Evolutionary conservation across 148 eudicot species (phyloP).

Genomic region (Vaccinium vitisidaea): DNA sequence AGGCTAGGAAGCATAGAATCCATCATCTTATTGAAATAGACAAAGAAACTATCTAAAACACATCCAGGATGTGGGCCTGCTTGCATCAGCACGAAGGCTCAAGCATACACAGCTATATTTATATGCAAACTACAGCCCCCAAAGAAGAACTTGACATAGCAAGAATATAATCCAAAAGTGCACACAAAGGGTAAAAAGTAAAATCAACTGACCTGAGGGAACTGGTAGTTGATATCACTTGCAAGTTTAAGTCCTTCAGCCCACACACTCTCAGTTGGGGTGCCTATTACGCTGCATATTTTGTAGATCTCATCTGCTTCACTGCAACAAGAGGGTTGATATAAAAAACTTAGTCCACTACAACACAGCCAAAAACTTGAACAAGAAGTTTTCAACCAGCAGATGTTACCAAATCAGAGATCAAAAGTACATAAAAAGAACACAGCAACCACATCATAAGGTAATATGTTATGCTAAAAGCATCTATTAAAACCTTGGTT

Average conservation of each 20-base stretch:
- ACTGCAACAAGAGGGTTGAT: conserved; percentile 39
- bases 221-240: conserved; percentile 74
- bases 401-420: background rate
- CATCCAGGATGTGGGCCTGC: background rate
- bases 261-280: conserved; percentile 72
- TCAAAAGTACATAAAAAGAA: background rate
- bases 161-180: background rate
- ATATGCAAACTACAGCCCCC: background rate
- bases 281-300: conserved; percentile 82
- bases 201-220: conserved; percentile 64
- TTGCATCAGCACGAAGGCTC: background rate
- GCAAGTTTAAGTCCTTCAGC: conserved; percentile 70
- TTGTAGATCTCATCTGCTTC: conserved; percentile 93
- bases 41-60: background rate
- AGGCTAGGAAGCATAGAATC: background rate
- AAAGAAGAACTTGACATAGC: conserved; percentile 2
- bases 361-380: background rate
- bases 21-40: background rate
- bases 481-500: background rate
- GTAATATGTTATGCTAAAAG: background rate
- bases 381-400: background rate
- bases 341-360: background rate
- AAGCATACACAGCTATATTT: background rate
- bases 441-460: background rate
- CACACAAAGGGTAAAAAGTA: background rate